Evolutionary conservation across 257 asterid genomes (phyloP), one percentile per base, ranked within the genome.

Genomic region (Lycium barbarum): DNA sequence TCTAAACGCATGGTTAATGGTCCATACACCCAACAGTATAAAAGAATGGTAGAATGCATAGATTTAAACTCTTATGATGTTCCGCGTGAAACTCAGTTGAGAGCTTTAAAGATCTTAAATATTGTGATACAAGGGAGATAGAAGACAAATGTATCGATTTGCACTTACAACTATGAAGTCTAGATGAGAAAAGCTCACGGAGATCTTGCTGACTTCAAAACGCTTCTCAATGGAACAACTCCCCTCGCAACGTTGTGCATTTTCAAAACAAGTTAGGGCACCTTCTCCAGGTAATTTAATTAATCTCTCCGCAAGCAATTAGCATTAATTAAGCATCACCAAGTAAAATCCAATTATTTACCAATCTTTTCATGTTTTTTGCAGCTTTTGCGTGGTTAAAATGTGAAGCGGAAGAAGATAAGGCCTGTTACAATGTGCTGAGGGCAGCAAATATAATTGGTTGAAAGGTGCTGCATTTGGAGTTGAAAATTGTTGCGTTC

Each of bases 351-450:
- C 54, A 72, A 43, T 5, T 12, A 13, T 17, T 71, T 8, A 43
- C 9, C 79, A 9, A 7, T 6, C 2, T 38, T 7, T 36, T 38
- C 78, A 35, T 67, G 10, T 1, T 35, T 17, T 62, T 20, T 20
- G 83, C 83, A 86, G 86, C 88, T 66, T 86, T 63, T 83, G 86
- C 70, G 7, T 86, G 88, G 85, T 78, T 86, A 55, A 86, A 78
- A 45, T 86, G 85, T 45, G 86, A 86, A 18, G 62, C 5, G 11
- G 86, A 67, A 26, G 84, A 59, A 83, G 88, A 86, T 3, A 14
- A 35, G 33, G 87, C 71, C 15, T 87, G 85, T 15, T 59, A 51
- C 59, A 72, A 74, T 15, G 87, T 84, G 9, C 62, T 87, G 15
- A 51, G 79, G 17, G 53, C 49, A 72, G 85, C 85, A 14, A 13